Evolutionary conservation across 306 rosid genomes (phyloP).

Genomic region (Rosa chinensis): DNA sequence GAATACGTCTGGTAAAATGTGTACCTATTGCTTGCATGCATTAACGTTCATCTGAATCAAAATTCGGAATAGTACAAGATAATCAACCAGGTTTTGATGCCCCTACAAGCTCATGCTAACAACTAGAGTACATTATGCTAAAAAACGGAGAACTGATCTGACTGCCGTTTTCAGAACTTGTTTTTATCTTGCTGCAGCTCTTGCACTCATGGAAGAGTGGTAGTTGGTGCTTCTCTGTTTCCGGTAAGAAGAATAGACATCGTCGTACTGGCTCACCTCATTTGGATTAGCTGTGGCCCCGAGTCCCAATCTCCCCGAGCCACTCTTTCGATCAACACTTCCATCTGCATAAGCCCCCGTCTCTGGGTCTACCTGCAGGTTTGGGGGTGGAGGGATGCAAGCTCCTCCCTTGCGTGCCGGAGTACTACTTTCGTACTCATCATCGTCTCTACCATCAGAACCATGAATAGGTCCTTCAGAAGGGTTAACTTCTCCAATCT

Average conservation of each 20-base stretch:
- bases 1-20: not conserved
- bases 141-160: not conserved
- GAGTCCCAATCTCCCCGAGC: constrained; percentile 85
- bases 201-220: constrained; percentile 90
- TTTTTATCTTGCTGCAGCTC: constrained; percentile 64
- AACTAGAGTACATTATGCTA: not conserved
- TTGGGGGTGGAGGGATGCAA: constrained; percentile 92
- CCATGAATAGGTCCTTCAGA: constrained; percentile 78
- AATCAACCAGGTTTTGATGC: not conserved
- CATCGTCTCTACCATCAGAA: constrained; percentile 69
- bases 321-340: constrained; percentile 65
- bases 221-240: constrained; percentile 94
- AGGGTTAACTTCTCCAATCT: constrained; percentile 94
- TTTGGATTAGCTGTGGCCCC: constrained; percentile 86
- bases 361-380: constrained; percentile 92
- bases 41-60: constrained; percentile 1
- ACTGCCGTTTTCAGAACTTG: not conserved
- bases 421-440: constrained; percentile 65
- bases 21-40: not conserved
- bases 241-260: constrained; percentile 93
- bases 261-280: constrained; percentile 90
- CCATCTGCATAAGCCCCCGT: constrained; percentile 84
- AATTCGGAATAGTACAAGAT: not conserved
- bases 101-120: not conserved
- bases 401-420: constrained; percentile 82